Evolutionary conservation across 768 basidiomycete genomes (phyloP), one percentile per base, ranked within the genome.

Genomic region (Rhizopogon vesiculosus): DNA sequence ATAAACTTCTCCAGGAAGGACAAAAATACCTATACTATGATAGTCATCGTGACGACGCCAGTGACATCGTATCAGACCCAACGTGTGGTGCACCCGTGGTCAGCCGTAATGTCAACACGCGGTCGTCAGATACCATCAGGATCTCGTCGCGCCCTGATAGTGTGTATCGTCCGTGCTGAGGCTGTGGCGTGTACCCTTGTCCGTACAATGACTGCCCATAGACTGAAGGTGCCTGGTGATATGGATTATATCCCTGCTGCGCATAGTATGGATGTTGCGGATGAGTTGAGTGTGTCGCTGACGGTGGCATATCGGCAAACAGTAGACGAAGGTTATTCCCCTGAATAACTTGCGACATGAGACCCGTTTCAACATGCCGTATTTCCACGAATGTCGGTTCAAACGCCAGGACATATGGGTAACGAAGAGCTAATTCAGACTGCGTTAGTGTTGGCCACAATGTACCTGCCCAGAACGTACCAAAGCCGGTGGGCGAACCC

Each of bases 331-430:
- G 78, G 67, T 94, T 93, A 62, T 87, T 87, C 57, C 94, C 92
- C 66, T 94, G 91, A 51, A 98, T 97, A 63, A 99, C 91, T 75
- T 99, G 97, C 25, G 91, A 86, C 69, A 98, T 81, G 39, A 83
- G 74, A 10, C 97, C 94, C 2, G 89, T 93, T 66, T 96, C 93
- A 54, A 99, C 93, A 66, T 98, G 91, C 31, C 94, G 86, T 48
- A 99, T 88, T 72, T 99, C 97, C 64, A 98, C 89, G 67, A 99
- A 99, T 1, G 89, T 88, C 5, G 94, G 89, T 67, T 98, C 97
- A 66, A 99, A 95, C 0, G 96, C 97, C 49, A 99, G 77, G 28
- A 98, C 92, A 69, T 93, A 99, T 1, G 97, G 96, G 72, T 94
- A 95, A 66, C 94, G 91, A 12, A 98, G 82, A 2, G 96, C 96